Evolutionary conservation across 116 monocot species (phyloP).

Genomic region (Zostera marina): DNA sequence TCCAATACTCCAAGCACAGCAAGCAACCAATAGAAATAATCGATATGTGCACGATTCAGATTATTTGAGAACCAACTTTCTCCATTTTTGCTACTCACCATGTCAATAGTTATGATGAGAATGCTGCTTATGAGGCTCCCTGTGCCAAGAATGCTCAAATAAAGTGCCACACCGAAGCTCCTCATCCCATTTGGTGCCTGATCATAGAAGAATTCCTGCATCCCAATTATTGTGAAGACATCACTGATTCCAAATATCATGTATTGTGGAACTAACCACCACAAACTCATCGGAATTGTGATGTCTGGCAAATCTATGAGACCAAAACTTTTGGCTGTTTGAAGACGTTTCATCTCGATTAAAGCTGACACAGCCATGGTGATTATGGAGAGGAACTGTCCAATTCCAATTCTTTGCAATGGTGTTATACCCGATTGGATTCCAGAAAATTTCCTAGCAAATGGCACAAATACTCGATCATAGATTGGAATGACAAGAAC

Average conservation of each 20-base stretch:
- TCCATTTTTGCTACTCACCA: conserved; percentile 7
- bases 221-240: conserved; percentile 17
- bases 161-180: conserved; percentile 45
- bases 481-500: conserved; percentile 23
- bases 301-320: conserved; percentile 8
- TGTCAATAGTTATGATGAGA: conserved; percentile 15
- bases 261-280: conserved; percentile 36
- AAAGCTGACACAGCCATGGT: conserved; percentile 24
- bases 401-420: conserved; percentile 33
- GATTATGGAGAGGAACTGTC: conserved; percentile 15
- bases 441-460: conserved; percentile 15
- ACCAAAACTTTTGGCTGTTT: conserved; percentile 12
- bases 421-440: conserved; percentile 26
- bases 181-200: conserved; percentile 22
- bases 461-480: conserved; percentile 21
- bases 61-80: conserved; percentile 23
- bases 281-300: conserved; percentile 23
- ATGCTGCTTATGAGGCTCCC: conserved; percentile 44
- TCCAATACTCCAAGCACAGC: conserved; percentile 16
- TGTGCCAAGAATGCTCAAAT: conserved; percentile 33
- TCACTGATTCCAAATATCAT: conserved; percentile 14
- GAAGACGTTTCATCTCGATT: conserved; percentile 25
- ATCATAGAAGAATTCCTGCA: conserved; percentile 36
- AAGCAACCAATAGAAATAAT: conserved; percentile 47
- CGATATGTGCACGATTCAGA: conserved; percentile 32